Conservation (phyloP, 306 rosid genomes). For the Casuarina glauca region DNA sequence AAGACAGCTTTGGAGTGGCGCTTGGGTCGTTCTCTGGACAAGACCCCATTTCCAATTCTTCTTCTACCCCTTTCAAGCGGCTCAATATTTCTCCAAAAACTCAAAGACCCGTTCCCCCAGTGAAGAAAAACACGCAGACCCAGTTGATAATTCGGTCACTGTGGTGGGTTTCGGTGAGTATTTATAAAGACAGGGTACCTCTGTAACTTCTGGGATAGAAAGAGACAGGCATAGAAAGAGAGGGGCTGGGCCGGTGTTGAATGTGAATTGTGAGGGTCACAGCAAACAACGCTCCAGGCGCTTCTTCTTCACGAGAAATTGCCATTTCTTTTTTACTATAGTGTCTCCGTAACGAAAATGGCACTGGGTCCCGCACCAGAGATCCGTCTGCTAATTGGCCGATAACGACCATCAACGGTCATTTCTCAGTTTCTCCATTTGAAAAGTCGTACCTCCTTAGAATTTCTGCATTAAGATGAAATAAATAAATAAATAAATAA, state of each 20-base stretch:
- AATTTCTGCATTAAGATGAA: background rate
- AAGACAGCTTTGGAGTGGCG: slow-evolving; percentile 40
- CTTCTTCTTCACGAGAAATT: slow-evolving; percentile 76
- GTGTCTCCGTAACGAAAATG: background rate
- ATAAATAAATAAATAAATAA: background rate
- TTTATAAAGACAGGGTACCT: slow-evolving; percentile 28
- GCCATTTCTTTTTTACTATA: slow-evolving; percentile 12
- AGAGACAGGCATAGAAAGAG: slow-evolving; percentile 29
- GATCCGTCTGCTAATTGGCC: background rate
- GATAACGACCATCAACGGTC: slow-evolving; percentile 25
- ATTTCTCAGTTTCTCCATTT: slow-evolving; percentile 1
- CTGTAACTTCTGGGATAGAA: background rate
- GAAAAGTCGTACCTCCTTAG: slow-evolving; percentile 33
- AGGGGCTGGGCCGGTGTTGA: slow-evolving; percentile 23
- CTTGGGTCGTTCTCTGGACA: slow-evolving; percentile 14
- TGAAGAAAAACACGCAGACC: background rate
- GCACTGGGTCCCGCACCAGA: slow-evolving; percentile 30
- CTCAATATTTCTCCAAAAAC: background rate
- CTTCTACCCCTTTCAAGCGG: background rate
- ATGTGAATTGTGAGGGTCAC: slow-evolving; percentile 38
- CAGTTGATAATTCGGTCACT: slow-evolving; percentile 18
- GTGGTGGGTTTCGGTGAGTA: slow-evolving; percentile 19
- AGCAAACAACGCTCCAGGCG: slow-evolving; percentile 62
- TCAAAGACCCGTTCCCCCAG: background rate
- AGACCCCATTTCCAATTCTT: slow-evolving; percentile 22